Conservation (phyloP, 2,329 filamentous ascomycete species). For the Xylaria sp. region DNA sequence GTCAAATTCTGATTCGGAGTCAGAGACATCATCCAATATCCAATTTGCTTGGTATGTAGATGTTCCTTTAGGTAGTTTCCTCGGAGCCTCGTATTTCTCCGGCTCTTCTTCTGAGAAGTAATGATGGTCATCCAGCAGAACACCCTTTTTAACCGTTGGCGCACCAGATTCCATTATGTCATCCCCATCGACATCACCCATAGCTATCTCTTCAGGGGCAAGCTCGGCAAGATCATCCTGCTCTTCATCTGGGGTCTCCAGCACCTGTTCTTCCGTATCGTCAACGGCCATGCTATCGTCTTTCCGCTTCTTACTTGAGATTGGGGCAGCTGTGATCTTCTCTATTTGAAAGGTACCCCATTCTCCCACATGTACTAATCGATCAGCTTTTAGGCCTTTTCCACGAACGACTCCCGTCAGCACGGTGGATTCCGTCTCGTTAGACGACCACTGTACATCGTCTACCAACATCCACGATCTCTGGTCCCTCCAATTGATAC, state of each 20-base stretch:
- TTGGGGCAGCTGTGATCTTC: slow-evolving; percentile 82
- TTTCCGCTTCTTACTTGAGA: slow-evolving; percentile 69
- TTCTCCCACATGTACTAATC: slow-evolving; percentile 89
- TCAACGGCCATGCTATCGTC: slow-evolving; percentile 76
- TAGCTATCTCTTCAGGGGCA: slow-evolving; percentile 84
- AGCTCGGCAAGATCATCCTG: slow-evolving; percentile 85
- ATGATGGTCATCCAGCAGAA: slow-evolving; percentile 94
- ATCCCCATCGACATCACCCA: slow-evolving; percentile 62
- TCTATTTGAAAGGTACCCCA: slow-evolving; percentile 95
- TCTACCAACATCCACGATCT: slow-evolving; percentile 96
- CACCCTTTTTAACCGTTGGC: slow-evolving; percentile 76
- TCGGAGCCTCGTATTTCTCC: slow-evolving; percentile 70
- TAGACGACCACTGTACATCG: slow-evolving; percentile 75
- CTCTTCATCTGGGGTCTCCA: slow-evolving; percentile 80
- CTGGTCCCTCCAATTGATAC: slow-evolving; percentile 94
- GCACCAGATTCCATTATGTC: slow-evolving; percentile 52
- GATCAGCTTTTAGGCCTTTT: slow-evolving; percentile 86
- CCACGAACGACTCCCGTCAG: slow-evolving; percentile 89
- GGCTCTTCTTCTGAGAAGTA: slow-evolving; percentile 93
- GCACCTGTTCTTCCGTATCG: slow-evolving; percentile 61
- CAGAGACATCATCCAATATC: slow-evolving; percentile 82
- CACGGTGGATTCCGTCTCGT: slow-evolving; percentile 70
- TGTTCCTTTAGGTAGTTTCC: slow-evolving; percentile 86
- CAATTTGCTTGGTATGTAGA: slow-evolving; percentile 95
- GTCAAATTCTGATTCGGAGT: slow-evolving; percentile 81